These are phyloP conservation scores for Phoma sp. DNA, from an alignment of 2,329 filamentous ascomycete species.

Conservation along the genomic window DNA sequence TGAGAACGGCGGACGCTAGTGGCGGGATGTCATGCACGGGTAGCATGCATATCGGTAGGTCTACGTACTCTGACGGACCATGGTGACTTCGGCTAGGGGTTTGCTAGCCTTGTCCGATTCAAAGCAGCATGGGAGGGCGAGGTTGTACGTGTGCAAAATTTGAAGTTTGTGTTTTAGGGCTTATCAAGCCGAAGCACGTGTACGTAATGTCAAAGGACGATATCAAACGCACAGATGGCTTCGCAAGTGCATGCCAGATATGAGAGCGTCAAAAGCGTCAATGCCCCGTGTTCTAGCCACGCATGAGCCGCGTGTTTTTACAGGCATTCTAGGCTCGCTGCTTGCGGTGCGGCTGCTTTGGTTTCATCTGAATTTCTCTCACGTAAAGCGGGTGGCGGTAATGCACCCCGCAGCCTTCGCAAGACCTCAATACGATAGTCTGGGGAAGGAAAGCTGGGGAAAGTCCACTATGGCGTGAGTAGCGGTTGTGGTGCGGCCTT, in stretches of 20 bases:
- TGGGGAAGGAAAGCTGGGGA: background rate
- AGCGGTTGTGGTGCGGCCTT: background rate
- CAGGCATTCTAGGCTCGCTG: background rate
- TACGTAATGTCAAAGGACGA: background rate
- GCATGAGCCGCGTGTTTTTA: background rate
- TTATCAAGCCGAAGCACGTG: background rate
- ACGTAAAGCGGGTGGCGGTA: constrained; percentile 1
- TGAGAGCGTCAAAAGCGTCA: constrained; percentile 3
- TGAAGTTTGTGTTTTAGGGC: background rate
- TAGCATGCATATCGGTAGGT: background rate
- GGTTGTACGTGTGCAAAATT: background rate
- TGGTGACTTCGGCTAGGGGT: background rate
- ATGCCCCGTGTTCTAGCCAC: background rate
- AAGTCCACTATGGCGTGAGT: background rate
- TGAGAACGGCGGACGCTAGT: constrained; percentile 6
- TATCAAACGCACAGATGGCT: background rate
- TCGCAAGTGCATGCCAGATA: constrained; percentile 1
- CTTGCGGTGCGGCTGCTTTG: background rate
- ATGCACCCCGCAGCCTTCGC: background rate
- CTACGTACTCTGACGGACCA: background rate
- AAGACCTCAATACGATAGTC: background rate
- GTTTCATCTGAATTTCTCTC: background rate
- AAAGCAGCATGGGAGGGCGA: background rate
- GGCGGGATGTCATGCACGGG: constrained; percentile 1
- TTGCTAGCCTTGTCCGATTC: background rate